phyloP scores from a whole-genome alignment of 164 flowering plant genomes.

The Platanus orientalis region DNA sequence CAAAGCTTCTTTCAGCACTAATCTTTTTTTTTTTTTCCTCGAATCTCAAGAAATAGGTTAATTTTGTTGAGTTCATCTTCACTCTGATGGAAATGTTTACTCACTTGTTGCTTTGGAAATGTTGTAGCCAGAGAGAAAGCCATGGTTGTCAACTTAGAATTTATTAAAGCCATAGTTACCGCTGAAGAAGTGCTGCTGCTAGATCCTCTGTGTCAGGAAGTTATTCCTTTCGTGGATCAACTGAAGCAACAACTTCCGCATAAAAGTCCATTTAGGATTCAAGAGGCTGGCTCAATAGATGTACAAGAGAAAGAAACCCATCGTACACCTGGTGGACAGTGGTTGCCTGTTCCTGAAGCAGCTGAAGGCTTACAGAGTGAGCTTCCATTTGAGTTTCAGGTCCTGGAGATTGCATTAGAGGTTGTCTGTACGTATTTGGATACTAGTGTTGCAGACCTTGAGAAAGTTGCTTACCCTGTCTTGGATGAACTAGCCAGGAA shows the following conservation, averaged over 20 bases:
- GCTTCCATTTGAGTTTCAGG: constrained; percentile 94
- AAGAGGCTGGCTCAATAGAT: constrained; percentile 28
- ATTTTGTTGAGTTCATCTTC: constrained; percentile 1
- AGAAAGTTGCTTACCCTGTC: constrained; percentile 75
- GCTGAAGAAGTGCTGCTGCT: constrained; percentile 91
- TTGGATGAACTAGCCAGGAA: constrained; percentile 83
- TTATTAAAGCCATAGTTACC: constrained; percentile 88
- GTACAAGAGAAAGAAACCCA: constrained; percentile 38
- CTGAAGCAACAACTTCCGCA: constrained; percentile 68
- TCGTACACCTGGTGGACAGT: constrained; percentile 36
- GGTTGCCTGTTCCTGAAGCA: constrained; percentile 59
- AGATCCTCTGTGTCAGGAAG: constrained; percentile 82
- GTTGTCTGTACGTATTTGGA: constrained; percentile 80
- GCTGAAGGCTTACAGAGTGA: constrained; percentile 67
- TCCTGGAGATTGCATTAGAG: constrained; percentile 84
- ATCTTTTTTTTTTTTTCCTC: too few species aligned
- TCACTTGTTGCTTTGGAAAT: constrained; percentile 3
- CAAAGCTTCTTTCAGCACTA: too few species aligned
- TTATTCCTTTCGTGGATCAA: constrained; percentile 85
- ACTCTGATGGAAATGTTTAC: not conserved
- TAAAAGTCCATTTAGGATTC: constrained; percentile 26
- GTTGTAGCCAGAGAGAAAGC: constrained; percentile 89
- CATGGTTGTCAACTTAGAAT: constrained; percentile 92
- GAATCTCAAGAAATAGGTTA: not conserved
- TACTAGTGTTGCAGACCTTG: constrained; percentile 73